Evolutionary conservation across 2,329 filamentous ascomycete genomes (phyloP), one percentile per base, ranked within the genome.

Genomic region (Cyphellophora attinorum): DNA sequence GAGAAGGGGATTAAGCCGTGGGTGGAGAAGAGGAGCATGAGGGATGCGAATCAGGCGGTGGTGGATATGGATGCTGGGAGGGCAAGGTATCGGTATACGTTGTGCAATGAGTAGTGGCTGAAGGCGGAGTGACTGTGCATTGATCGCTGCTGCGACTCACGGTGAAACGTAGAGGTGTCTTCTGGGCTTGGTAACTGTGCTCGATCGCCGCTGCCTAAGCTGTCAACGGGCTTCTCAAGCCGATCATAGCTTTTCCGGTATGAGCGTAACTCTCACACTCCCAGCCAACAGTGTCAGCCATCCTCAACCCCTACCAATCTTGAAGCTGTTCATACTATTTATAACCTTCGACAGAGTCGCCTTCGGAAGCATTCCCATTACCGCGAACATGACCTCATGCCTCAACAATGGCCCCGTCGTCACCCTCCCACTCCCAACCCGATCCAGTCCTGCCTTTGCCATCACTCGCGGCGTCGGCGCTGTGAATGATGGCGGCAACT

Each of bases 71-170:
- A 61, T 47, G 54, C 46, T 19, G 58, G 59, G 2, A 64, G 59
- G 46, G 60, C 62, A 35, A 53, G 63, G 34, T 67, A 62, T 54
- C 46, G 63, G 19, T 65, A 59, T 53, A 61, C 65, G 11, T 35
- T 66, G 43, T 50, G 57, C n/a, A 65, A 65, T 51, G 51, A 56
- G 29, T 28, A 34, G 3, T n/a, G n/a, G n/a, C n/a, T n/a, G n/a
- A n/a, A n/a, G n/a, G n/a, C n/a, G n/a, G n/a, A n/a, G n/a, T n/a
- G n/a, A n/a, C n/a, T n/a, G n/a, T n/a, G n/a, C n/a, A n/a, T n/a
- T n/a, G n/a, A n/a, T n/a, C n/a, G n/a, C n/a, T n/a, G n/a, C n/a
- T n/a, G n/a, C n/a, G n/a, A n/a, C n/a, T n/a, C n/a, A n/a, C n/a
- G n/a, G n/a, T n/a, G n/a, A n/a, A n/a, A n/a, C n/a, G n/a, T n/a